Base-by-base conservation (phyloP, 2,329 filamentous ascomycete genomes). In the Phialophora tarda region DNA sequence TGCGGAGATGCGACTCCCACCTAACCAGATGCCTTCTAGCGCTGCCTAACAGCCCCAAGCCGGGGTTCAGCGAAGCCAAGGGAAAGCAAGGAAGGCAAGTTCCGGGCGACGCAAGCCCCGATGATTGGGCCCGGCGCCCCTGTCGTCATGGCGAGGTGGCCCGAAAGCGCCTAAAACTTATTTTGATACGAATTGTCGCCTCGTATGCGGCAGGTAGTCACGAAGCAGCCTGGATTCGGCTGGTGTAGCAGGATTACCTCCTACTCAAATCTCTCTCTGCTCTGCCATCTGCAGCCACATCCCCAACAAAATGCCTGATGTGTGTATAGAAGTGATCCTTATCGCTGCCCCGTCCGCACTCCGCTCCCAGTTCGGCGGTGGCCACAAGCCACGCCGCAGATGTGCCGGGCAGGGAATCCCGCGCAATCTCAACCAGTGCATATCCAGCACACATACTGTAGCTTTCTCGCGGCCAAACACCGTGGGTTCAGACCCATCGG, bases 1-100 rank as follows among this genome's bases (percentile, higher is more conserved):
- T 55, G 60, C 21, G 53, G 38, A 48, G 48, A 56, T 32, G 55
- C n/a, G 32, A 47, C 34, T 24, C 21, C 14, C 34, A 23, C 60
- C 34, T 62, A 41, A 61, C 48, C 32, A 12, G 48, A 61, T 24
- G n/a, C 11, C 48, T 21, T 21, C 59, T 61, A 61, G 59, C 47
- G 24, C 28, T 28, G 59, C 32, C 59, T 23, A 28, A 11, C n/a
- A n/a, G 47, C 23, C 47, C 34, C 12, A 5, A 4, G 34, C 12
- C 5, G 2, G 38, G 14, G 17, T 4, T n/a, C 26, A 24, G 23
- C n/a, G 23, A 53, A 53, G 48, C 48, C 48, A 44, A 44, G 38
- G 38, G 21, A 26, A 53, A 5, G 21, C 48, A 26, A 24, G 26
- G n/a, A 34, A 21, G 28, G 53, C 14, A 55, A 30, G 28, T 55